Conservation (phyloP, 371 early-diverging fungal genomes). For the Basidiobolus meristosporus region DNA sequence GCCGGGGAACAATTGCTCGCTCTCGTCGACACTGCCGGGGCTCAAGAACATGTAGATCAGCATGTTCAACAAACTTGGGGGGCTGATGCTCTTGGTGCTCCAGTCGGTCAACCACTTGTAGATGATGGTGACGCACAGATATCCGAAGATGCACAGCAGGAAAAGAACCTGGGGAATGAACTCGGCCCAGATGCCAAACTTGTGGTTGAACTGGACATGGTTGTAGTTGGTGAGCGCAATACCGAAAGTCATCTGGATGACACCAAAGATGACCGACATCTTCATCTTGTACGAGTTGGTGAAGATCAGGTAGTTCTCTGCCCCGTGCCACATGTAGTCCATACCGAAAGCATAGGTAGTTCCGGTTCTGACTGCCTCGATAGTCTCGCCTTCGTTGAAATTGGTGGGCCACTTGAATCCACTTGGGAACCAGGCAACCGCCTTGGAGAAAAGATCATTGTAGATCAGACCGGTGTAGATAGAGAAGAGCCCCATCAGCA, state of each 20-base stretch:
- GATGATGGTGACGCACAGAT: slow-evolving; percentile 80
- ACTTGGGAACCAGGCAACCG: slow-evolving; percentile 53
- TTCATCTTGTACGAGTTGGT: slow-evolving; percentile 99
- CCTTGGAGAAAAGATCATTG: slow-evolving; percentile 91
- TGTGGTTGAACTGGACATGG: slow-evolving; percentile 68
- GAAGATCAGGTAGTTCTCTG: slow-evolving; percentile 85
- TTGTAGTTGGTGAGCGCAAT: slow-evolving; percentile 81
- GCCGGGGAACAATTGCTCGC: slow-evolving; percentile 61
- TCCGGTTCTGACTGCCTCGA: slow-evolving; percentile 18
- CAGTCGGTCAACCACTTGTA: slow-evolving; percentile 96
- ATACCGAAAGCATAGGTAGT: slow-evolving; percentile 48
- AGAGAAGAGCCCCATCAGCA: slow-evolving; percentile 93
- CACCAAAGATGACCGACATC: slow-evolving; percentile 90
- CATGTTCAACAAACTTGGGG: slow-evolving; percentile 95
- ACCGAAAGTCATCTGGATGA: slow-evolving; percentile 97
- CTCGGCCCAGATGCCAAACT: slow-evolving; percentile 62
- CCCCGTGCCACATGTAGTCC: slow-evolving; percentile 81
- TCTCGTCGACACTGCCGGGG: slow-evolving; percentile 67
- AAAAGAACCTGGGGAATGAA: slow-evolving; percentile 93
- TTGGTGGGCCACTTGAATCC: slow-evolving; percentile 49
- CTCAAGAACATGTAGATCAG: slow-evolving; percentile 97
- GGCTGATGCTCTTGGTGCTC: slow-evolving; percentile 44
- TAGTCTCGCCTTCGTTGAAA: slow-evolving; percentile 19
- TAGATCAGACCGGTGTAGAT: slow-evolving; percentile 97
- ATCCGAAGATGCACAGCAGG: slow-evolving; percentile 89